Evolutionary conservation across 2,329 filamentous ascomycete species (phyloP), one percentile per base, ranked within the genome.

Genomic region (Lojkania enalia): DNA sequence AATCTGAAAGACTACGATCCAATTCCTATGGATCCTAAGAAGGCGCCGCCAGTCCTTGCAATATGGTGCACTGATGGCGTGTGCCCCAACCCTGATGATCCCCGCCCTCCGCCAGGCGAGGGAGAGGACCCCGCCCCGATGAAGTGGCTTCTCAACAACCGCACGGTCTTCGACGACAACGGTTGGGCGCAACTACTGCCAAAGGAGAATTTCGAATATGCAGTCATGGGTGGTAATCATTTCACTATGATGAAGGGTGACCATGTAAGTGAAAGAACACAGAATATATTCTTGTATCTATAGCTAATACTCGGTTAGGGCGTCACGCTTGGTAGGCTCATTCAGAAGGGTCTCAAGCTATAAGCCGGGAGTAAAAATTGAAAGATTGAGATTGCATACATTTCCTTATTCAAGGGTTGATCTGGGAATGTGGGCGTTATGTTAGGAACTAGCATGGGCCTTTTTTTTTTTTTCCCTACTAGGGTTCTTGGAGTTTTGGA

Each of bases 51-150:
- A 16, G 81, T 84, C 2, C 81, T 80, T 52, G 75, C 82, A 29
- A 82, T 90, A 55, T 90, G 85, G 83, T 87, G 84, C 60, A 81
- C 83, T 51, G 85, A 90, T 47, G 86, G 86, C 50, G 84, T 90
- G 3, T 88, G 85, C 73, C 80, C 84, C 52, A 73, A 80, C 43
- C 81, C 84, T 4, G 77, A 78, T 37, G 84, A 87, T 64, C 84
- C 84, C 30, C 77, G 81, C 32, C 84, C 85, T 74, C 58, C 85
- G 77, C 70, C 85, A 78, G 60, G 80, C 79, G 64, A 77, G 63
- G 75, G 74, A 48, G 76, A 77, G 64, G 76, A 78, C 49, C 75
- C 75, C 42, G 74, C 74, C 35, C 76, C 76, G 19, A 78, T 78
- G 76, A 77, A 69, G 57, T 90, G 87, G 79, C 71, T 90, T 42